Evolutionary conservation across 495 filamentous ascomycete species (phyloP).

Genomic region (Cudoniella acicularis): DNA sequence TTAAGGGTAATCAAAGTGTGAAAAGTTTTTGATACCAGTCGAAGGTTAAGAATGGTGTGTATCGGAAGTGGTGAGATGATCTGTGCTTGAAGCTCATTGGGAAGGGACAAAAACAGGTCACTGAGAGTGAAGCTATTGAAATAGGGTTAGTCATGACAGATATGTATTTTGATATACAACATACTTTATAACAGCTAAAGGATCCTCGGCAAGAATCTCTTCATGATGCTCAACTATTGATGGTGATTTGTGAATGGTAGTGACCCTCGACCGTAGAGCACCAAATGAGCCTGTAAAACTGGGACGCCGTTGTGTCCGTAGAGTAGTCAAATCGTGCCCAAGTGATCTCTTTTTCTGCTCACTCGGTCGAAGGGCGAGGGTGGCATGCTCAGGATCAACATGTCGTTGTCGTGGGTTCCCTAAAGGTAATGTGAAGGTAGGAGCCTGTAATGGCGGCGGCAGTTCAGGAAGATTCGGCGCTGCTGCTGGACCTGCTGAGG

Average conservation of each 20-base stretch:
- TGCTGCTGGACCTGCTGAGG: slow-evolving; percentile 1
- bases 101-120: slow-evolving; percentile 45
- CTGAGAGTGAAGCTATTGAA: slow-evolving; percentile 30
- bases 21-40: slow-evolving; percentile 48
- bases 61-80: slow-evolving; percentile 52
- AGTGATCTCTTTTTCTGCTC: slow-evolving; percentile 28
- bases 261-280: slow-evolving; percentile 24
- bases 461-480: background rate
- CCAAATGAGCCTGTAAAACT: slow-evolving; percentile 25
- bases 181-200: slow-evolving; percentile 10
- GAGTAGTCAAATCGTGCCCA: slow-evolving; percentile 23
- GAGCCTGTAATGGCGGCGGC: slow-evolving; percentile 9
- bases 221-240: slow-evolving; percentile 21
- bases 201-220: slow-evolving; percentile 20
- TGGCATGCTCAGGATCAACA: slow-evolving; percentile 8
- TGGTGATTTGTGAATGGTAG: slow-evolving; percentile 18
- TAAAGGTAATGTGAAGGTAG: slow-evolving; percentile 24
- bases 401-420: slow-evolving; percentile 21
- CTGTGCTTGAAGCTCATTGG: slow-evolving; percentile 53
- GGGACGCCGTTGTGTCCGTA: slow-evolving; percentile 25
- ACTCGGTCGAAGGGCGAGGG: slow-evolving; percentile 11
- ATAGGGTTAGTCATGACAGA: slow-evolving; percentile 2
- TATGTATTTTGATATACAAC: background rate
- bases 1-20: slow-evolving; percentile 52
- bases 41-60: slow-evolving; percentile 47